Base-by-base conservation (phyloP, 495 filamentous ascomycete species). In the Podospora pseudopauciseta region DNA sequence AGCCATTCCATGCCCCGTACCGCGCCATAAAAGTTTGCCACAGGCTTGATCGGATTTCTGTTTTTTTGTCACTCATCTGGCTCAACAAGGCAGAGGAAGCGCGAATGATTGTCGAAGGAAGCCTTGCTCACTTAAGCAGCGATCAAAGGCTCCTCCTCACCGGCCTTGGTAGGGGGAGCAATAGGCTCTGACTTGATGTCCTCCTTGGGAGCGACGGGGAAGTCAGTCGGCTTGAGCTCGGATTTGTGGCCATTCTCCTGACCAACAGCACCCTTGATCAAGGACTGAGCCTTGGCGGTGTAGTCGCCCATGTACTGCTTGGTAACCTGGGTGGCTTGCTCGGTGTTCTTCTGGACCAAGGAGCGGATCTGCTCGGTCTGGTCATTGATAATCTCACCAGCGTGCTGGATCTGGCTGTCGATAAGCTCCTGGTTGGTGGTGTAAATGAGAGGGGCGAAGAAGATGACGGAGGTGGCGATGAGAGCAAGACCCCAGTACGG, bases 381-480 rank as follows among this genome's bases (percentile, higher is more conserved):
- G 71, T 88, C 83, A 80, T 86, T 89, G 76, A 95, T 79, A 63
- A 94, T 78, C n/a, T 91, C 81, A 72, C 87, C 83, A 58, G 84
- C 86, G 69, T 91, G 86, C 73, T 85, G 79, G 66, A 99, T 81
- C 72, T 97, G 92, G 67, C 86, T 81, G 78, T 99, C 95, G 74
- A 99, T 97, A 70, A 94, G 77, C 78, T 97, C 93, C 77, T 92
- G 89, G 88, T 99, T 98, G 81, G 87, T 88, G 74, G 92, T 89
- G 83, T 98, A 98, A 80, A 96, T 77, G 65, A 97, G 86, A 53
- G 95, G 95, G n/a, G 81, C 89, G 70, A 97, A 83, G 85, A 97
- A 99, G 73, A 88, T 79, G 70, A 90, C 81, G 56, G 89, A 88
- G 60, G 91, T 90, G 67, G 84, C 86, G 70, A 97, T 85, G 67